Evolutionary conservation across 257 asterid species (phyloP), one percentile per base, ranked within the genome.

Genomic region (Prunella vulgaris): DNA sequence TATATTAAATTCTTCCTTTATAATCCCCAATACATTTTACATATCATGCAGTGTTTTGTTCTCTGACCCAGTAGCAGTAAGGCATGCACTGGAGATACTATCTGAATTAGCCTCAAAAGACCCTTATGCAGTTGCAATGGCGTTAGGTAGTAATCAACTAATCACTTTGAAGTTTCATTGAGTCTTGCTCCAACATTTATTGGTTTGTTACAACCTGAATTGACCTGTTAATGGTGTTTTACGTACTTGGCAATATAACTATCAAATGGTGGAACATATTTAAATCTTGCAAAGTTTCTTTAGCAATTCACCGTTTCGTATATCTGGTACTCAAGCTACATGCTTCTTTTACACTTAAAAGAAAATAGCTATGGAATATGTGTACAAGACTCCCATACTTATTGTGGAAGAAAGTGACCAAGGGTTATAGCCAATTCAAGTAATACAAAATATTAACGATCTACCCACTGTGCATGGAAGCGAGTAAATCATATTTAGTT

Each of bases 1-100:
- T 72, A 18, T 74, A 57, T 15, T 68, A 65, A 14, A 13, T 37
- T 70, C 37, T 48, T 37, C 68, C 74, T 64, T 32, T 3, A 30
- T 58, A 62, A 68, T 67, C 62, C 38, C 62, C 37, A 76, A 59
- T 24, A n/a, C 57, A 46, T 69, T 62, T 65, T 44, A 27, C 60
- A 37, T 73, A 15, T 60, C 59, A 60, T 84, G 84, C 96, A 94
- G 99, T 74, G 81, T 94, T 80, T 79, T 87, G 69, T 94, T 94
- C 84, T 80, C 97, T 52, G 99, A 94, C 75, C 97, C 97, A 51
- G 95, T 94, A 52, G 97, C 99, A 53, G 96, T 94, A 72, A 83
- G 99, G 74, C 96, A 89, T 86, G 86, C 97, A 42, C 81, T 94
- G 79, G 99, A 94, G 83, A 85, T 89, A 84, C 90, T 94, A 49